Evolutionary conservation across 1,284 basidiomycete genomes (phyloP).

Genomic region (Papiliotrema terrestris): DNA sequence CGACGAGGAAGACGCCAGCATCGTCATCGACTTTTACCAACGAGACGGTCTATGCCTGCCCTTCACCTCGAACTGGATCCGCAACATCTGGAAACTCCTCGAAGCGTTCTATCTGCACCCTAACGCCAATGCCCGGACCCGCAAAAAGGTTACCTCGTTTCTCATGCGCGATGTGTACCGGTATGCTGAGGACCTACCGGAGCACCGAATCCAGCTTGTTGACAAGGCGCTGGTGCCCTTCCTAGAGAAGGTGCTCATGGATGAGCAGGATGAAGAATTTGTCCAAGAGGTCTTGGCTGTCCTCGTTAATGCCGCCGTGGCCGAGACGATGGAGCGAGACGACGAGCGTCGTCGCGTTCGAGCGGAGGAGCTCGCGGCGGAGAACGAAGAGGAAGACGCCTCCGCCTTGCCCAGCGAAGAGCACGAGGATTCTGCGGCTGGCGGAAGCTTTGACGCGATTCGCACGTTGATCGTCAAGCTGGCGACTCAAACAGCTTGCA

Average conservation of each 20-base stretch:
- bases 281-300: conserved; percentile 40
- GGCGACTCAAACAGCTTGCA: conserved; percentile 38
- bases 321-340: conserved; percentile 47
- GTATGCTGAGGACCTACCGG: conserved; percentile 47
- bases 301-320: conserved; percentile 45
- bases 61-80: conserved; percentile 51
- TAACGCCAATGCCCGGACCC: conserved; percentile 28
- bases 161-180: conserved; percentile 49
- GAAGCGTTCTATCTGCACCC: conserved; percentile 44
- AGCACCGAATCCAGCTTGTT: conserved; percentile 45
- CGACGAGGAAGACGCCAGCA: conserved; percentile 44
- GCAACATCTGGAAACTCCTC: conserved; percentile 50
- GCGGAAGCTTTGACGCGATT: conserved; percentile 44
- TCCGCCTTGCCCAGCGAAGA: conserved; percentile 24
- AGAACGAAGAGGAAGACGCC: conserved; percentile 37
- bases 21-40: conserved; percentile 52
- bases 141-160: conserved; percentile 37
- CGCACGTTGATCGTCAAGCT: conserved; percentile 40
- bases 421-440: conserved; percentile 25
- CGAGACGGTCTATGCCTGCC: conserved; percentile 51
- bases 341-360: conserved; percentile 34
- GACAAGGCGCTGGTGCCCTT: conserved; percentile 49
- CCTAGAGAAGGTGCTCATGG: conserved; percentile 44
- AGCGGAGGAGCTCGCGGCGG: conserved; percentile 14
- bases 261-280: conserved; percentile 44